Conservation (phyloP, 345 rosid species). For the Nasturtium officinale region DNA sequence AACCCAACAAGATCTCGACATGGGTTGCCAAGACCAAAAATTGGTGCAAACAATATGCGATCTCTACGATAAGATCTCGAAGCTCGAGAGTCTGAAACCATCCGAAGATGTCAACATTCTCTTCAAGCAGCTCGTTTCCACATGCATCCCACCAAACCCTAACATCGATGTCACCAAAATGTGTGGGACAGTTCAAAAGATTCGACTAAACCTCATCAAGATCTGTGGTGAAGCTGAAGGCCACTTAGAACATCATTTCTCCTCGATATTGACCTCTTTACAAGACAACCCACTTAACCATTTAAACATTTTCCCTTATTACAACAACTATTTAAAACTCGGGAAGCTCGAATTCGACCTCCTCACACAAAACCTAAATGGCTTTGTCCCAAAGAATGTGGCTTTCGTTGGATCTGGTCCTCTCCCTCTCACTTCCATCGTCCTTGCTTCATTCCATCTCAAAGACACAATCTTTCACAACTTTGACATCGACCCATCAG, state of each 20-base stretch:
- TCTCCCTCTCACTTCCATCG: slow-evolving; percentile 77
- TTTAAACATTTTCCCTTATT: slow-evolving; percentile 71
- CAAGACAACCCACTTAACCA: slow-evolving; percentile 64
- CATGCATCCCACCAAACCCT: slow-evolving; percentile 78
- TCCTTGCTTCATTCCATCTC: slow-evolving; percentile 67
- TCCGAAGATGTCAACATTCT: slow-evolving; percentile 74
- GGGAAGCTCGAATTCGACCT: slow-evolving; percentile 66
- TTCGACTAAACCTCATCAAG: slow-evolving; percentile 61
- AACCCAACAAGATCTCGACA: slow-evolving; percentile 52
- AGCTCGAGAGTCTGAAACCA: slow-evolving; percentile 69
- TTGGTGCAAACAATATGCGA: slow-evolving; percentile 56
- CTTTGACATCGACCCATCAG: slow-evolving; percentile 69
- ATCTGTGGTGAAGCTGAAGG: slow-evolving; percentile 80
- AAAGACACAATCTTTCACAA: slow-evolving; percentile 64
- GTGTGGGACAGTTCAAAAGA: slow-evolving; percentile 53
- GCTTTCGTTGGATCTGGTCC: slow-evolving; percentile 97
- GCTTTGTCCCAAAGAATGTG: slow-evolving; percentile 44
- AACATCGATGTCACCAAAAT: slow-evolving; percentile 61
- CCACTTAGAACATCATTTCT: slow-evolving; percentile 62
- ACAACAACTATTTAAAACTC: slow-evolving; percentile 74
- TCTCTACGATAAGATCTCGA: slow-evolving; percentile 66
- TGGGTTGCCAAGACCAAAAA: slow-evolving; percentile 64
- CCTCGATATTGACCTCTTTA: slow-evolving; percentile 56
- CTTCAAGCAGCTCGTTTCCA: slow-evolving; percentile 67
- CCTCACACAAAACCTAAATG: slow-evolving; percentile 46